A percentile compares a stretch with the other conserved stretches of the same genome.
phyloP scores from a whole-genome alignment of 441 rosid species.

The Adansonia grandidieri region DNA sequence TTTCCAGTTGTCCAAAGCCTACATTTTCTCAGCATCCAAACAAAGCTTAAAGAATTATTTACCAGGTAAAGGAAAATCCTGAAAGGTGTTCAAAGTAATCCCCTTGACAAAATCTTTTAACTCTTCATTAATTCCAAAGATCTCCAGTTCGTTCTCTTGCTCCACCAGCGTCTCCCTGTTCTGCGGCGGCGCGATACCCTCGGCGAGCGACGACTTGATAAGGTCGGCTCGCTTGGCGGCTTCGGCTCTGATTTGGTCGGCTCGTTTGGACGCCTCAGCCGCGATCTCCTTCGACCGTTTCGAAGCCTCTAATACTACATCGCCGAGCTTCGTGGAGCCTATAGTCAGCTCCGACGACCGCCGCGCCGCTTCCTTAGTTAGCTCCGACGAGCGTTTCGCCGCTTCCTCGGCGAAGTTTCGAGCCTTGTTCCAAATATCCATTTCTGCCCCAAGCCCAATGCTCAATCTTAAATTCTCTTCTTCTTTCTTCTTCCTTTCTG shows the following conservation, averaged over 20 bases:
- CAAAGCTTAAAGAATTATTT: background rate
- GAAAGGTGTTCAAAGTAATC: conserved; percentile 46
- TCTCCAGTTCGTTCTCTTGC: conserved; percentile 42
- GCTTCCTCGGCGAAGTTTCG: conserved; percentile 60
- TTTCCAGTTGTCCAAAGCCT: background rate
- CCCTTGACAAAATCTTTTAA: conserved; percentile 49
- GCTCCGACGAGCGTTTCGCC: conserved; percentile 51
- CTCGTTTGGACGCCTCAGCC: conserved; percentile 47
- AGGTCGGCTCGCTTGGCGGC: conserved; percentile 46
- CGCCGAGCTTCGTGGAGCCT: conserved; percentile 43
- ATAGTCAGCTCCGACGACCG: conserved; percentile 41
- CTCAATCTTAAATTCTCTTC: background rate
- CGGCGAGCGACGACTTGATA: conserved; percentile 56
- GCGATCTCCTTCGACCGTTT: conserved; percentile 60
- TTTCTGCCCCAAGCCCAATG: conserved; percentile 22
- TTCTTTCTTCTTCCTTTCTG: background rate
- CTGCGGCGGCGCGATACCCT: conserved; percentile 35
- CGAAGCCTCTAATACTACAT: conserved; percentile 52
- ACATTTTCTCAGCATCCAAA: conserved; percentile 21
- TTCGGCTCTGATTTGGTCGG: conserved; percentile 48
- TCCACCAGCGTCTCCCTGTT: conserved; percentile 15
- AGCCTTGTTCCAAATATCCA: conserved; percentile 60
- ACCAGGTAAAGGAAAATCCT: conserved; percentile 55
- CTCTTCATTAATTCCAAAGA: conserved; percentile 47
- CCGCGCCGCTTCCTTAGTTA: conserved; percentile 47